A percentile compares a stretch with the other conserved stretches of the same genome.
Evolutionary conservation across 495 filamentous ascomycete species (phyloP).

Genomic region (Neurospora cerealis): DNA sequence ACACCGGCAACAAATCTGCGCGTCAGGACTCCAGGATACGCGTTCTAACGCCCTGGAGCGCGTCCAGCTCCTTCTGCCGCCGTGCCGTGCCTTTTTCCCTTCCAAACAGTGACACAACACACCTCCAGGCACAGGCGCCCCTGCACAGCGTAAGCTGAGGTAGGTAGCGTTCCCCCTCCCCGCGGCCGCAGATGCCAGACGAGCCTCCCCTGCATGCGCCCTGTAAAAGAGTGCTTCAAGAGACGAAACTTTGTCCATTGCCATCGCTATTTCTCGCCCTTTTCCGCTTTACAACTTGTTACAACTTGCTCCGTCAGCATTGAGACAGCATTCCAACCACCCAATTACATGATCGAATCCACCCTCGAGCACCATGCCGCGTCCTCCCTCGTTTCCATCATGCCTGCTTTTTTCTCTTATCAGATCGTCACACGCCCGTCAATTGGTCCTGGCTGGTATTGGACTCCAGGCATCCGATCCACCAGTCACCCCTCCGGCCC

Average conservation of each 20-base stretch:
- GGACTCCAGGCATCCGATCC: not conserved
- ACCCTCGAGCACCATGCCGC: not conserved
- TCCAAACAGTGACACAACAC: constrained; percentile 8
- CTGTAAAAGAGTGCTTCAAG: not conserved
- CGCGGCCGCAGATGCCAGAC: not conserved
- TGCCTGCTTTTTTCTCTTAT: constrained; percentile 4
- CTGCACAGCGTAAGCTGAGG: not conserved
- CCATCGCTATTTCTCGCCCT: not conserved
- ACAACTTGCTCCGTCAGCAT: not conserved
- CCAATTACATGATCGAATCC: constrained; percentile 5
- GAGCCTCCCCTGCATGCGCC: not conserved
- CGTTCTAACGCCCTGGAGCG: constrained; percentile 4
- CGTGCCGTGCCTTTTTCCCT: not conserved
- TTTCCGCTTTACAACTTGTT: not conserved
- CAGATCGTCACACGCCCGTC: constrained; percentile 3
- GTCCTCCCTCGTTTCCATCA: not conserved
- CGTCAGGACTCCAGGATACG: constrained; percentile 7
- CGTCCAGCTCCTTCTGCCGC: not conserved
- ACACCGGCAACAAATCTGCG: constrained; percentile 6
- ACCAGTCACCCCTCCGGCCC: not conserved
- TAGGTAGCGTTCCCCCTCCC: not conserved
- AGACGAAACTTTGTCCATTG: not conserved
- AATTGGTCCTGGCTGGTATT: not conserved
- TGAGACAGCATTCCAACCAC: constrained; percentile 3
- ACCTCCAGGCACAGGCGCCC: not conserved